Conservation (phyloP, 257 asterid genomes). For the Echites panduratus region DNA sequence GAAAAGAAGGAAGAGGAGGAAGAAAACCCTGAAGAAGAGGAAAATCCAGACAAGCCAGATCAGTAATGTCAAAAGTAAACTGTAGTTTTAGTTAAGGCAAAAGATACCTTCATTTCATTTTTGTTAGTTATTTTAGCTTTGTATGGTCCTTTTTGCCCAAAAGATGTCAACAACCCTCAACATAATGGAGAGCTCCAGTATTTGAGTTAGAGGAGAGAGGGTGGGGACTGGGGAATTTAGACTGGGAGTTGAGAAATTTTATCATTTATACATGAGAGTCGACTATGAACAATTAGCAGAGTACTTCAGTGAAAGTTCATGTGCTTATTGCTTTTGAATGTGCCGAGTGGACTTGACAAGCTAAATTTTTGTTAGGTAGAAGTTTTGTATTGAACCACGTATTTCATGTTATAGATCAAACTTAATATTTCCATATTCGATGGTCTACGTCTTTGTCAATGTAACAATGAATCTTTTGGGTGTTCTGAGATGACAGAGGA, state of each 20-base stretch:
- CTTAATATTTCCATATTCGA: no score
- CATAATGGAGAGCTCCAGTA: neutral
- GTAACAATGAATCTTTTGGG: no score
- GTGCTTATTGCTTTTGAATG: neutral
- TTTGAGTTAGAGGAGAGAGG: neutral
- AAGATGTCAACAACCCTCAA: neutral
- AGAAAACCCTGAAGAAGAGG: slow-evolving; percentile 37
- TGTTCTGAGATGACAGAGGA: no score
- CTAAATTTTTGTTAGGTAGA: neutral
- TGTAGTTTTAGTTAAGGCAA: neutral
- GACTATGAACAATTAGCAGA: neutral
- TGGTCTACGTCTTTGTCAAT: no score
- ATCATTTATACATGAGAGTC: neutral
- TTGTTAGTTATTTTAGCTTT: neutral
- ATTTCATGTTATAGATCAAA: no score
- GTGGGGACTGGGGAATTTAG: neutral
- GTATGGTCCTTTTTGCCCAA: neutral
- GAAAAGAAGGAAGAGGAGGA: slow-evolving; percentile 56
- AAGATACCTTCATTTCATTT: no score
- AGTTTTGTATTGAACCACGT: neutral
- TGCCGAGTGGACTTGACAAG: neutral
- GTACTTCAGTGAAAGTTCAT: neutral
- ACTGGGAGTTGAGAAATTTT: neutral
- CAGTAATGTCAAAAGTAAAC: slow-evolving; percentile 9
- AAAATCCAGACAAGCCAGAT: slow-evolving; percentile 40